phyloP scores from a whole-genome alignment of 192 early-diverging fungal species.

The Entomortierella lignicola region DNA sequence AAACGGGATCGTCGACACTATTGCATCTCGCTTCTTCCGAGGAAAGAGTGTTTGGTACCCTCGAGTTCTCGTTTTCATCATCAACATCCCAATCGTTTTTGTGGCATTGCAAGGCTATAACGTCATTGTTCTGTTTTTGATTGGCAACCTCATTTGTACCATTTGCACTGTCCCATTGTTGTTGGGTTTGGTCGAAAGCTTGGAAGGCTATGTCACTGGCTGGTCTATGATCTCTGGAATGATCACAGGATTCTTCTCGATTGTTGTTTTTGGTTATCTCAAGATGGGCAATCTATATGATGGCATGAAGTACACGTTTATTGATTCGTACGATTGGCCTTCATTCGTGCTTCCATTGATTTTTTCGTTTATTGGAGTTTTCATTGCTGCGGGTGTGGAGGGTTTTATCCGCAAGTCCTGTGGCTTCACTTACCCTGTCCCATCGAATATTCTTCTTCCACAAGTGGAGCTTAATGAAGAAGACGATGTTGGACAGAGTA shows the following conservation, averaged over 20 bases:
- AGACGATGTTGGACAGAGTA: not conserved
- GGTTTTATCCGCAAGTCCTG: constrained; percentile 33
- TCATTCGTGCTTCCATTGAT: constrained; percentile 47
- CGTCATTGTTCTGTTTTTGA: constrained; percentile 69
- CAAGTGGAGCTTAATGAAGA: constrained; percentile 21
- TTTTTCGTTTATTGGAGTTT: constrained; percentile 46
- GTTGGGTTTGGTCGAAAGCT: constrained; percentile 58
- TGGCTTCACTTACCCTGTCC: constrained; percentile 43
- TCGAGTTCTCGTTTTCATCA: constrained; percentile 50
- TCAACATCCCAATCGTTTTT: constrained; percentile 59
- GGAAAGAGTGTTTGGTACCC: constrained; percentile 53
- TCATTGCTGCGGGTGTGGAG: constrained; percentile 35
- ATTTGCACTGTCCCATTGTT: constrained; percentile 68
- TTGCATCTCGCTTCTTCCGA: constrained; percentile 64
- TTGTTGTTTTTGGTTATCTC: constrained; percentile 51
- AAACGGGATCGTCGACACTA: constrained; percentile 73
- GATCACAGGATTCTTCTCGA: constrained; percentile 45
- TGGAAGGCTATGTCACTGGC: constrained; percentile 52
- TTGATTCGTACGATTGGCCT: constrained; percentile 54
- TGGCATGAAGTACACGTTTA: constrained; percentile 48
- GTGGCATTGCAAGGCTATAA: constrained; percentile 68
- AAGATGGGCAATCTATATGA: constrained; percentile 33
- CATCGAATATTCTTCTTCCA: constrained; percentile 7
- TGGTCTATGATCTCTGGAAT: constrained; percentile 48
- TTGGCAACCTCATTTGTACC: constrained; percentile 70